A percentile compares a stretch with the other conserved stretches of the same genome.
Evolutionary conservation across 108 stramenopile genomes (phyloP).

Genomic region (Skeletonema marinoi): DNA sequence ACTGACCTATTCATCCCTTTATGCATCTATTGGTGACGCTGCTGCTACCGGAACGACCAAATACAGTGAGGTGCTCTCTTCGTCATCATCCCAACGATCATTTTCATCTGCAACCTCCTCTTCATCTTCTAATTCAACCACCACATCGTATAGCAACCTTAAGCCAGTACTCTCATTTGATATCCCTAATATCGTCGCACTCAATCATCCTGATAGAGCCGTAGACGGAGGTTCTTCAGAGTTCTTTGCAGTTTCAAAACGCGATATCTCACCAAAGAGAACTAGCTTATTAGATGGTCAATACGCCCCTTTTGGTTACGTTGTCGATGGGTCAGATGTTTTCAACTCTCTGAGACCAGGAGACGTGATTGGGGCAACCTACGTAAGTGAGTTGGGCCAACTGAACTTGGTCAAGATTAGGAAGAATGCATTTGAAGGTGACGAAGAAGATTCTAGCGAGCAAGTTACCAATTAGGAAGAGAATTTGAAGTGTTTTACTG

Average conservation of each 20-base stretch:
- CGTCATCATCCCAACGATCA: slow-evolving; percentile 48
- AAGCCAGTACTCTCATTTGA: slow-evolving; percentile 79
- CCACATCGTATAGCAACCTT: slow-evolving; percentile 19
- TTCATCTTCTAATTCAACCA: slow-evolving; percentile 40
- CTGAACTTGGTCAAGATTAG: slow-evolving; percentile 80
- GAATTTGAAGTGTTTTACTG: not conserved
- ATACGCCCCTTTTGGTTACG: slow-evolving; percentile 87
- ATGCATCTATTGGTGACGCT: slow-evolving; percentile 50
- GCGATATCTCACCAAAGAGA: slow-evolving; percentile 50
- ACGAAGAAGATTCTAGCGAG: slow-evolving; percentile 18
- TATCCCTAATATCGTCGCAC: slow-evolving; percentile 75
- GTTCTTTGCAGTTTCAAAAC: slow-evolving; percentile 66
- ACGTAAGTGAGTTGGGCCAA: slow-evolving; percentile 73
- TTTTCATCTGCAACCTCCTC: slow-evolving; percentile 46
- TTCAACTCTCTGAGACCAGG: slow-evolving; percentile 66
- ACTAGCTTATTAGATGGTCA: slow-evolving; percentile 67
- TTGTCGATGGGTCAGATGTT: slow-evolving; percentile 72
- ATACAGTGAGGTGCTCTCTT: slow-evolving; percentile 42
- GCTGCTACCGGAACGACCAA: slow-evolving; percentile 39
- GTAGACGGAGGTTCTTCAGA: slow-evolving; percentile 82
- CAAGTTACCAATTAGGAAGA: slow-evolving; percentile 5
- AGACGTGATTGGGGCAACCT: slow-evolving; percentile 77
- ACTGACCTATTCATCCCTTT: slow-evolving; percentile 50
- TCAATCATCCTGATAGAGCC: slow-evolving; percentile 79
- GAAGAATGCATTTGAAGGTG: slow-evolving; percentile 52